phyloP scores from a whole-genome alignment of 345 rosid species.

The Dipteronia sinensis region DNA sequence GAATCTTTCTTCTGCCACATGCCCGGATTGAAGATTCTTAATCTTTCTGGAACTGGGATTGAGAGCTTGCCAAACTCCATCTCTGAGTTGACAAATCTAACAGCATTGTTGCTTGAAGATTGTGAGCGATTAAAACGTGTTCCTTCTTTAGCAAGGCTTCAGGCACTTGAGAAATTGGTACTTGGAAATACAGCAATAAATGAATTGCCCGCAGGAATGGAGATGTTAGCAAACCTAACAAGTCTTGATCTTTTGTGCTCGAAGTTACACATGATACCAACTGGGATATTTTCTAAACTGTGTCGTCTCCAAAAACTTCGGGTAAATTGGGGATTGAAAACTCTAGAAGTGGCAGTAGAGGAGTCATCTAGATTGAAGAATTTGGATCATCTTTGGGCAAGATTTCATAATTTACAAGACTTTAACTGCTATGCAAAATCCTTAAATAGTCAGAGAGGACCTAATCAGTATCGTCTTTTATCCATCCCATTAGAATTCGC shows the following conservation, averaged over 20 bases:
- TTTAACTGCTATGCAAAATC: background rate
- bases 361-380: conserved; percentile 19
- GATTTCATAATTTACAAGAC: background rate
- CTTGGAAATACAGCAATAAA: background rate
- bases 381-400: background rate
- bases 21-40: too few relatives aligned
- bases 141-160: conserved; percentile 2
- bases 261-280: background rate
- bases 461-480: background rate
- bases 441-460: background rate
- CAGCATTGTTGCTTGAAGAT: background rate
- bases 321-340: background rate
- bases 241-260: conserved; percentile 4
- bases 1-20: too few relatives aligned
- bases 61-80: too few relatives aligned
- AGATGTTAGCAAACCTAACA: conserved; percentile 15
- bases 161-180: background rate
- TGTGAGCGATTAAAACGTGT: background rate
- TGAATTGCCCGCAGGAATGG: background rate
- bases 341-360: background rate
- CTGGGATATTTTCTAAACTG: conserved; percentile 13
- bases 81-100: background rate
- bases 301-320: background rate
- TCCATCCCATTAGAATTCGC: too few relatives aligned
- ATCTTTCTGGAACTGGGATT: too few relatives aligned